phyloP scores from a whole-genome alignment of 2,329 filamentous ascomycete genomes.

The Hypoxylon sp. region DNA sequence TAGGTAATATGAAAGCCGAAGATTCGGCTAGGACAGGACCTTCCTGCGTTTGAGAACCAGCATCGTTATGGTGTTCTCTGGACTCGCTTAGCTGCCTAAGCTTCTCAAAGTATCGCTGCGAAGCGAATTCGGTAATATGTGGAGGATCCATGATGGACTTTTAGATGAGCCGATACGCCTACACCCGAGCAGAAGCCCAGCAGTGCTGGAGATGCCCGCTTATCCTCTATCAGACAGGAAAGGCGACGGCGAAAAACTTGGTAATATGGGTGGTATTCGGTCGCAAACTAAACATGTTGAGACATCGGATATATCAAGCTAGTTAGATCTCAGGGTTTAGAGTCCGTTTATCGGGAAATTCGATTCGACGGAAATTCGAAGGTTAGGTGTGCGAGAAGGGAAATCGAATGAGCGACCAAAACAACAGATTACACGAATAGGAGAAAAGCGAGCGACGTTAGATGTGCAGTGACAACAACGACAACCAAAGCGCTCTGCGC shows the following conservation, averaged over 20 bases:
- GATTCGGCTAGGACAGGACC: constrained; percentile 48
- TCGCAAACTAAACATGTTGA: constrained; percentile 51
- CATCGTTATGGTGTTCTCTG: constrained; percentile 56
- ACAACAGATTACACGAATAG: constrained; percentile 27
- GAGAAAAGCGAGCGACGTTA: constrained; percentile 41
- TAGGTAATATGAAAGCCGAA: constrained; percentile 63
- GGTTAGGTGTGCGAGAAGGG: background rate
- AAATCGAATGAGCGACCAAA: constrained; percentile 23
- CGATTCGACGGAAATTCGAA: constrained; percentile 14
- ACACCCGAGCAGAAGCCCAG: constrained; percentile 41
- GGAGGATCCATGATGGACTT: constrained; percentile 67
- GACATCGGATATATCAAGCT: constrained; percentile 42
- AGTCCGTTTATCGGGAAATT: constrained; percentile 26
- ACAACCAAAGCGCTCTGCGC: constrained; percentile 35
- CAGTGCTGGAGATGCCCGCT: constrained; percentile 44
- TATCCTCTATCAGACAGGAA: constrained; percentile 47
- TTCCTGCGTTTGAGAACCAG: constrained; percentile 43
- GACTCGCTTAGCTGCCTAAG: constrained; percentile 66
- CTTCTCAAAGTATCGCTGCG: constrained; percentile 73
- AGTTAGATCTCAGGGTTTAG: constrained; percentile 20
- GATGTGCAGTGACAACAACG: constrained; percentile 30
- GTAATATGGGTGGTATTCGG: constrained; percentile 42
- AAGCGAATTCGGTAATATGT: constrained; percentile 75
- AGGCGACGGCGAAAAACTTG: constrained; percentile 44
- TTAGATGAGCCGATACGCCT: constrained; percentile 39